Percentiles rank a stretch among this genome's conserved stretches.
Conservation (phyloP, 176 grass and related monocot species). For the Elymus sibiricus region DNA sequence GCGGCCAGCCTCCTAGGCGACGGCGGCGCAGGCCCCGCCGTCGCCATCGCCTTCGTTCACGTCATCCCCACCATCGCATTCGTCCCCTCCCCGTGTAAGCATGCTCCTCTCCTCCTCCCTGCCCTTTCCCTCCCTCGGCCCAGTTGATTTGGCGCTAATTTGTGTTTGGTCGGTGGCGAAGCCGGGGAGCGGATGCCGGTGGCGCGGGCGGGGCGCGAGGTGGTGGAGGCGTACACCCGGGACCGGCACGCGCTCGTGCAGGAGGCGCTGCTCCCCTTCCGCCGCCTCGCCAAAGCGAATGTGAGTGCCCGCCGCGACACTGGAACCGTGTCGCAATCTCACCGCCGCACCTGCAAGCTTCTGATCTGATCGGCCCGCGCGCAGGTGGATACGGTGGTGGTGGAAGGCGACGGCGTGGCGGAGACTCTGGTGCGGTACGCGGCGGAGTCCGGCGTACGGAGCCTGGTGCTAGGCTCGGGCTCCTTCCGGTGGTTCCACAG, state of each 20-base stretch:
- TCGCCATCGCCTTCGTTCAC: constrained; percentile 55
- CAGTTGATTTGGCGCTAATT: background rate
- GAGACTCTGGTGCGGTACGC: constrained; percentile 56
- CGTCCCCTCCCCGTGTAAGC: constrained; percentile 68
- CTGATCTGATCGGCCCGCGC: background rate
- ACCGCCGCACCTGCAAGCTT: background rate
- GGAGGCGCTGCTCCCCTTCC: constrained; percentile 53
- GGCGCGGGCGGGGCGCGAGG: constrained; percentile 40
- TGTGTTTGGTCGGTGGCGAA: constrained; percentile 14
- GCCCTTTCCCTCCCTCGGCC: background rate
- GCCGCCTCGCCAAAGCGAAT: constrained; percentile 48
- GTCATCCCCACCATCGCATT: constrained; percentile 58
- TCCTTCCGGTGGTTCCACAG: constrained; percentile 51
- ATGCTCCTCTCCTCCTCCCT: background rate
- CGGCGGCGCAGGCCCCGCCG: constrained; percentile 16
- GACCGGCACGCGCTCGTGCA: constrained; percentile 47
- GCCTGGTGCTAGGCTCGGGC: constrained; percentile 64
- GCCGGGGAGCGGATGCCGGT: constrained; percentile 68
- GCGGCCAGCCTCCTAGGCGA: constrained; percentile 32
- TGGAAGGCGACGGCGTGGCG: constrained; percentile 72
- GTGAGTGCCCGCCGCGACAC: constrained; percentile 18
- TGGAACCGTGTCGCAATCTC: background rate
- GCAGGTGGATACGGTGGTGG: constrained; percentile 65
- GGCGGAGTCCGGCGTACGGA: constrained; percentile 50
- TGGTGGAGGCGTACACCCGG: constrained; percentile 53